Evolutionary conservation across 2,329 filamentous ascomycete species (phyloP), one percentile per base, ranked within the genome.

Genomic region (Phoma herbarum): DNA sequence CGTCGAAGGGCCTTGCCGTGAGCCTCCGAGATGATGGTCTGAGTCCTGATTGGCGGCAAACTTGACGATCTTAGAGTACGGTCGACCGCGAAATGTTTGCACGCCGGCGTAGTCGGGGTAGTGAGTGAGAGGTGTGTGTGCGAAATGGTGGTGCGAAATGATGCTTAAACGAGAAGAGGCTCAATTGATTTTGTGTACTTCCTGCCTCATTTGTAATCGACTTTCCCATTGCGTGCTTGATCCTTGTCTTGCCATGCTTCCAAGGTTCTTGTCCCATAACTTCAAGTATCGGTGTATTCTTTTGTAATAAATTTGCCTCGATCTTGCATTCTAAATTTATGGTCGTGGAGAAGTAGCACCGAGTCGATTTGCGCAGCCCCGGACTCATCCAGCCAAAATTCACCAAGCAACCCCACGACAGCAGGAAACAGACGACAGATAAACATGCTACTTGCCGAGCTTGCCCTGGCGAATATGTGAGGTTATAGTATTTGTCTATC

Each of bases 161-260:
- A 3, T 20, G 37, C 33, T 45, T 55, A 55, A 55, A 55, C 52
- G 52, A 55, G 37, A 55, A 43, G 44, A 55, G 52, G 44, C 37
- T 35, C 44, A 28, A 31, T 52, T 23, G 23, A 11, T 44, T 44
- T 45, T 37, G 14, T 42, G 9, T 18, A 4, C 28, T 37, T 48
- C 49, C 50, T 49, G 26, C 44, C 46, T 33, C 26, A 59, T 59
- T 59, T 59, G 56, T 59, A 59, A 59, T 59, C 56, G 41, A 50
- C 26, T 14, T 26, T 45, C 8, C 10, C 14, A 48, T 59, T 50
- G 45, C 56, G 56, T 54, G 56, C 41, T 54, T 33, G 1, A 54
- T 50, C 56, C 56, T 43, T 54, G 56, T 29, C 22, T n/a, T 22
- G 2, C 14, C 35, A 39, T 20, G 18, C 20, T 16, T 41, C 37